These are phyloP conservation scores for Ulota crispa DNA, from an alignment of 225 moss, liverwort and hornwort species.

Conservation along the genomic window DNA sequence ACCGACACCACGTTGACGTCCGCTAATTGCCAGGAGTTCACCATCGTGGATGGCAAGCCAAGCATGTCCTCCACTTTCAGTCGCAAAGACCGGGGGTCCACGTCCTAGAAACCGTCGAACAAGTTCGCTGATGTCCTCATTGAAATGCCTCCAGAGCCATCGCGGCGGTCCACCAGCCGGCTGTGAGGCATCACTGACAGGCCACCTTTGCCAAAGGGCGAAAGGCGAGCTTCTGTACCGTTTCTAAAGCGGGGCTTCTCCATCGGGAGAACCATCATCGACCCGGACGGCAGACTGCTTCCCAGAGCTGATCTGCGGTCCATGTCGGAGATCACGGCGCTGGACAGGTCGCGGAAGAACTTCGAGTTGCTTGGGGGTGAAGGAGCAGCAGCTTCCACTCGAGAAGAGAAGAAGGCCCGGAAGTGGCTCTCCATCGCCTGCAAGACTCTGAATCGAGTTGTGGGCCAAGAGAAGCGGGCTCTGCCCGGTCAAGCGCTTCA, in stretches of 20 bases:
- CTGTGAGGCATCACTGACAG: slow-evolving; percentile 42
- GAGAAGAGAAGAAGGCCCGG: slow-evolving; percentile 48
- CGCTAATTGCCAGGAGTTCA: slow-evolving; percentile 41
- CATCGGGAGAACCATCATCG: slow-evolving; percentile 33
- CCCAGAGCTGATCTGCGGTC: slow-evolving; percentile 58
- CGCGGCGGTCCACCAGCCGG: slow-evolving; percentile 46
- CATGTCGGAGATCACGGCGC: slow-evolving; percentile 72
- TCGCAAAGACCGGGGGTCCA: slow-evolving; percentile 26
- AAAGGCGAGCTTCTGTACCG: slow-evolving; percentile 24
- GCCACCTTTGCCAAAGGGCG: slow-evolving; percentile 41
- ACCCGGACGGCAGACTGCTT: slow-evolving; percentile 54
- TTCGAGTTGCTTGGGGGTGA: slow-evolving; percentile 36
- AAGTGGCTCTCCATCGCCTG: slow-evolving; percentile 59
- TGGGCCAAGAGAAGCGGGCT: slow-evolving; percentile 46
- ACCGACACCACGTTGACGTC: slow-evolving; percentile 33
- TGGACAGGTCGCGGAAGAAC: slow-evolving; percentile 59
- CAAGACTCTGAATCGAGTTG: slow-evolving; percentile 48
- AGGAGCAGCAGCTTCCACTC: slow-evolving; percentile 21
- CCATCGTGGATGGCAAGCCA: slow-evolving; percentile 42
- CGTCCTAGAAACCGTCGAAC: slow-evolving; percentile 7
- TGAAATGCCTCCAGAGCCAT: slow-evolving; percentile 52
- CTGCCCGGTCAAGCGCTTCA: slow-evolving; percentile 22
- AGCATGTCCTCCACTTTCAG: slow-evolving; percentile 33
- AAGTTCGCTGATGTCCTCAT: slow-evolving; percentile 15
- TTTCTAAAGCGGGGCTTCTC: slow-evolving; percentile 64